Evolutionary conservation across 257 asterid genomes (phyloP).

Genomic region (Gentiana dahurica): DNA sequence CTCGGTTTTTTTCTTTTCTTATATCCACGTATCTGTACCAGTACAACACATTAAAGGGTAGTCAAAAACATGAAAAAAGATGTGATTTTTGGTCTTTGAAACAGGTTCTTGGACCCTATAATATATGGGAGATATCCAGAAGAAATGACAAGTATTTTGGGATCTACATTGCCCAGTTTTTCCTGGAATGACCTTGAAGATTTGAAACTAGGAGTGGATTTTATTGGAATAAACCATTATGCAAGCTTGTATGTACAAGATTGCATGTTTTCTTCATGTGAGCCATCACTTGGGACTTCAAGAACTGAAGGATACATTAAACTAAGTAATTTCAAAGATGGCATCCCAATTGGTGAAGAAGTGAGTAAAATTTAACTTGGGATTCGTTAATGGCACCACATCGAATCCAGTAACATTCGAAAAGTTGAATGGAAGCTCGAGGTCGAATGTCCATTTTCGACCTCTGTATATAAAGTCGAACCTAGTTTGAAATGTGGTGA

Average conservation of each 20-base stretch:
- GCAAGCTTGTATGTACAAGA: slow-evolving; percentile 18
- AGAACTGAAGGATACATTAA: slow-evolving; percentile 15
- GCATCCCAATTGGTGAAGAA: slow-evolving; percentile 14
- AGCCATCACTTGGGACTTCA: slow-evolving; percentile 13
- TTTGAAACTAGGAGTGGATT: slow-evolving; percentile 18
- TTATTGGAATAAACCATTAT: slow-evolving; percentile 25
- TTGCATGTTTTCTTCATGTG: slow-evolving; percentile 20
- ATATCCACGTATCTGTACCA: slow-evolving; percentile 1
- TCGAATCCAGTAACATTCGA: too few species aligned
- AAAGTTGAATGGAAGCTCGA: too few species aligned
- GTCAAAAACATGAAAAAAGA: slow-evolving; percentile 11
- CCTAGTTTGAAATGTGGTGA: too few species aligned
- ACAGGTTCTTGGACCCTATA: slow-evolving; percentile 17
- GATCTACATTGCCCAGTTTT: slow-evolving; percentile 16
- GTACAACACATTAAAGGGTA: background rate
- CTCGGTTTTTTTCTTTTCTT: too few species aligned
- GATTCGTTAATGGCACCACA: too few species aligned
- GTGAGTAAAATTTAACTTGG: slow-evolving; percentile 3
- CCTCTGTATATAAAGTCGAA: too few species aligned
- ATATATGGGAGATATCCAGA: slow-evolving; percentile 20
- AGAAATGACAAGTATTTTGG: slow-evolving; percentile 21
- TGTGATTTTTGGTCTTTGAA: background rate
- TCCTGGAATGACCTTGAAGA: slow-evolving; percentile 15
- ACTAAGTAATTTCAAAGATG: slow-evolving; percentile 7
- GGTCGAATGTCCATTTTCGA: too few species aligned